Evolutionary conservation across 2,329 filamentous ascomycete genomes (phyloP).

Genomic region (Clonostachys chloroleuca): DNA sequence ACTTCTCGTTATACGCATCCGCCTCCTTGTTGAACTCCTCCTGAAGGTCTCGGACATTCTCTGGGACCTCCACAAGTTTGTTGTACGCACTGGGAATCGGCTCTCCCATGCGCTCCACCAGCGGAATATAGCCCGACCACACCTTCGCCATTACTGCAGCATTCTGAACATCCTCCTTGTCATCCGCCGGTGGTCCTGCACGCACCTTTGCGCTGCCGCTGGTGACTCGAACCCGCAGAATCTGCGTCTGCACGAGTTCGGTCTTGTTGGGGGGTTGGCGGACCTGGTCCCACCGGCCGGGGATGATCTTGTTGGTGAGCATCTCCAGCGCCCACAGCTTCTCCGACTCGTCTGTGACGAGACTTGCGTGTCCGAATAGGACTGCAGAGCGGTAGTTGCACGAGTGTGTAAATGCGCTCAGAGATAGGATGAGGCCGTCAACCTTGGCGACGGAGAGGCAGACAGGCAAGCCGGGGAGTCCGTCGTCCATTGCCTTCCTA

Average conservation of each 20-base stretch:
- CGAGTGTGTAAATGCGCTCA: constrained; percentile 76
- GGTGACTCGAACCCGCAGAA: constrained; percentile 64
- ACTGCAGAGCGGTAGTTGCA: constrained; percentile 84
- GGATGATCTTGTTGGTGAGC: constrained; percentile 71
- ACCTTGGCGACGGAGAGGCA: constrained; percentile 69
- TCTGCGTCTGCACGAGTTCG: constrained; percentile 71
- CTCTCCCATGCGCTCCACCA: constrained; percentile 59
- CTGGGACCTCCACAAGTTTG: constrained; percentile 51
- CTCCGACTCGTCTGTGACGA: constrained; percentile 65
- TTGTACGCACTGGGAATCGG: constrained; percentile 60
- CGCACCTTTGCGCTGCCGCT: constrained; percentile 75
- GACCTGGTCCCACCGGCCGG: constrained; percentile 63
- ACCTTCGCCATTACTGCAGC: constrained; percentile 29
- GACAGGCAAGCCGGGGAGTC: constrained; percentile 55
- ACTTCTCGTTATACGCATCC: constrained; percentile 15
- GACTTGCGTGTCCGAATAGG: constrained; percentile 67
- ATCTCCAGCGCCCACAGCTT: constrained; percentile 74
- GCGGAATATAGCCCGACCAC: constrained; percentile 57
- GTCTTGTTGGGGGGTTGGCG: constrained; percentile 66
- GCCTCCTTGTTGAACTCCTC: constrained; percentile 28
- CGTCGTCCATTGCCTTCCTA: constrained; percentile 6
- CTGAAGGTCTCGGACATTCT: constrained; percentile 47
- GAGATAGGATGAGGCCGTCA: constrained; percentile 74
- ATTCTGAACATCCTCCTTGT: constrained; percentile 41
- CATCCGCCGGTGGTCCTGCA: constrained; percentile 56